Evolutionary conservation across 257 asterid genomes (phyloP).

Genomic region (Voacanga thouarsii): DNA sequence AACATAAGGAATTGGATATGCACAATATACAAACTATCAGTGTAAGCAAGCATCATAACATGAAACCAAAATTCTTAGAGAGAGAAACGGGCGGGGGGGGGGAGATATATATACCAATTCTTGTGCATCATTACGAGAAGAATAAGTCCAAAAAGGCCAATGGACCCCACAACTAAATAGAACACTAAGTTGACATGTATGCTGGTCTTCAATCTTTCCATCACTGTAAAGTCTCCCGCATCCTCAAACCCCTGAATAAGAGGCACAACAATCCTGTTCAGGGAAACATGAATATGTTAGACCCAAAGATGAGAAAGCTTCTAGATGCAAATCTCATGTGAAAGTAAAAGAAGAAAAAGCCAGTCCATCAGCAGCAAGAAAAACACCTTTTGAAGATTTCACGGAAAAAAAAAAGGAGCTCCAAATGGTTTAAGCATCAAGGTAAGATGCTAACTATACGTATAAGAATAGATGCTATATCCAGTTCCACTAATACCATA

Average conservation of each 20-base stretch:
- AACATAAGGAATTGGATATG: neutral
- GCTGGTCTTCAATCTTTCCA: constrained; percentile 94
- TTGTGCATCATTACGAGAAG: constrained; percentile 75
- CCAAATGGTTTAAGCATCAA: neutral
- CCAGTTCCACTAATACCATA: neutral
- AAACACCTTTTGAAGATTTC: neutral
- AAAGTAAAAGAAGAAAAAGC: neutral
- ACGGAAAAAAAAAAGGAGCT: too few relatives aligned
- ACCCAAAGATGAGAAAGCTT: neutral
- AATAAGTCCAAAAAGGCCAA: constrained; percentile 93
- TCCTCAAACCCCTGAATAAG: constrained; percentile 99
- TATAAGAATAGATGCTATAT: neutral
- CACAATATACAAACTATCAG: neutral
- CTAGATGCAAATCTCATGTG: neutral
- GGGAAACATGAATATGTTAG: constrained; percentile 16
- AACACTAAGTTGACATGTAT: constrained; percentile 87
- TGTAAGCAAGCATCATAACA: neutral
- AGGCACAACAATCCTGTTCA: constrained; percentile 93
- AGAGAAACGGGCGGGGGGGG: neutral
- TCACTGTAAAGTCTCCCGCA: constrained; percentile 91
- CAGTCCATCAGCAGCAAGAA: neutral
- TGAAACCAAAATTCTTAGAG: neutral
- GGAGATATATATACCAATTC: constrained; percentile 56
- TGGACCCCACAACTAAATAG: constrained; percentile 78
- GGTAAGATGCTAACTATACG: neutral